Conservation (phyloP, 331 rosid species). For the Cucumis variabilis region DNA sequence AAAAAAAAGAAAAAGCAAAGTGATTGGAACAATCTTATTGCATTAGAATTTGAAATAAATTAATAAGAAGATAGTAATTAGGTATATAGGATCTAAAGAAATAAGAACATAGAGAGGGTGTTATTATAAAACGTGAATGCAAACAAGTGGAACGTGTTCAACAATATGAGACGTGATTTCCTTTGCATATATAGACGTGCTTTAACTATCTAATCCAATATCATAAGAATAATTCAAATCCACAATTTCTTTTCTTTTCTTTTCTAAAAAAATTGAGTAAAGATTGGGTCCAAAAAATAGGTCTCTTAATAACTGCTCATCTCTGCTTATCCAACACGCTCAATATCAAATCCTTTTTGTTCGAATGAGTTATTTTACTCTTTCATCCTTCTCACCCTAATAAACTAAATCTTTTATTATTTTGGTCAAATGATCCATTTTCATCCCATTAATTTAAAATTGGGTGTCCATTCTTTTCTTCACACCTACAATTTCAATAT, state of each 20-base stretch:
- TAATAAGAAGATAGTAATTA: too few species aligned
- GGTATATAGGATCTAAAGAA: too few species aligned
- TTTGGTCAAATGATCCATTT: neutral
- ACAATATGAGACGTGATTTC: conserved; percentile 22
- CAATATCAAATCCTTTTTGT: neutral
- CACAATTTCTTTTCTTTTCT: too few species aligned
- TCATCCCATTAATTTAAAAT: neutral
- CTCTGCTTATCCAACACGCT: neutral
- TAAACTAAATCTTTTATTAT: neutral
- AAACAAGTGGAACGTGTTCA: conserved; percentile 23
- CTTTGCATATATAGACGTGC: neutral
- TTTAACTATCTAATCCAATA: too few species aligned
- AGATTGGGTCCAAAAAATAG: neutral
- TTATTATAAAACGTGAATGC: neutral
- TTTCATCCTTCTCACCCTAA: neutral
- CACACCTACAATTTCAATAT: too few species aligned
- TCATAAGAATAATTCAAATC: conserved; percentile 3
- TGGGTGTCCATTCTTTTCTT: neutral
- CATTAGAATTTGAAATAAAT: too few species aligned
- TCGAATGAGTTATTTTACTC: neutral
- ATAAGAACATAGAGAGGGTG: too few species aligned
- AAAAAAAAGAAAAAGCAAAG: too few species aligned
- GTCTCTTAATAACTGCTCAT: too few species aligned
- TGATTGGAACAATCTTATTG: too few species aligned
- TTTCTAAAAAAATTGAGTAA: neutral